These are phyloP conservation scores for Parietichytrium sp. DNA, from an alignment of 108 stramenopile species.

Conservation along the genomic window DNA sequence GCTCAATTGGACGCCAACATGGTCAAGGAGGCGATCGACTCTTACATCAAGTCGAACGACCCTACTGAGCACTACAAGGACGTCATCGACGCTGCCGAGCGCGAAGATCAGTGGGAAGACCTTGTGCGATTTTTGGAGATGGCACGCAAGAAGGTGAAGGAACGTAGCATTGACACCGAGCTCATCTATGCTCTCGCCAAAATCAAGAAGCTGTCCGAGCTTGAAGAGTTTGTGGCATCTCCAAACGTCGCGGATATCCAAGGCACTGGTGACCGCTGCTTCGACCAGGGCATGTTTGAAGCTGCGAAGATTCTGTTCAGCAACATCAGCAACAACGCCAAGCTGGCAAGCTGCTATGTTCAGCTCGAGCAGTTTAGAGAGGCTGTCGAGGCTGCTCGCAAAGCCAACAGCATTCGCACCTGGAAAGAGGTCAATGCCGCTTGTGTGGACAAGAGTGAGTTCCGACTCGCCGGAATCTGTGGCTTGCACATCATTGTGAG, in stretches of 20 bases:
- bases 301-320: slow-evolving; percentile 94
- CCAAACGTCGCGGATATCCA: slow-evolving; percentile 99
- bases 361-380: slow-evolving; percentile 95
- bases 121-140: slow-evolving; percentile 96
- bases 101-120: slow-evolving; percentile 84
- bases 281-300: slow-evolving; percentile 89
- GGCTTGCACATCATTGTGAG: slow-evolving; percentile 97
- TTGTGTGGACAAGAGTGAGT: slow-evolving; percentile 91
- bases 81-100: slow-evolving; percentile 90
- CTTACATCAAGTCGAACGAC: slow-evolving; percentile 97
- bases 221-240: slow-evolving; percentile 92
- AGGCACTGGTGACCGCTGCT: slow-evolving; percentile 87
- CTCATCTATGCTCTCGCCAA: slow-evolving; percentile 96
- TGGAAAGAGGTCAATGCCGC: slow-evolving; percentile 98
- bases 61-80: slow-evolving; percentile 80
- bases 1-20: slow-evolving; percentile 94
- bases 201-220: slow-evolving; percentile 88
- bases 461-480: slow-evolving; percentile 90
- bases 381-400: slow-evolving; percentile 94
- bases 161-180: slow-evolving; percentile 95
- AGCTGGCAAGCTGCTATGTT: slow-evolving; percentile 96
- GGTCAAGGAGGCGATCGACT: slow-evolving; percentile 89
- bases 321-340: slow-evolving; percentile 99
- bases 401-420: slow-evolving; percentile 94
- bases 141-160: slow-evolving; percentile 91